Conservation (phyloP, 331 rosid genomes). For the Rhamnella rubrinervis region DNA sequence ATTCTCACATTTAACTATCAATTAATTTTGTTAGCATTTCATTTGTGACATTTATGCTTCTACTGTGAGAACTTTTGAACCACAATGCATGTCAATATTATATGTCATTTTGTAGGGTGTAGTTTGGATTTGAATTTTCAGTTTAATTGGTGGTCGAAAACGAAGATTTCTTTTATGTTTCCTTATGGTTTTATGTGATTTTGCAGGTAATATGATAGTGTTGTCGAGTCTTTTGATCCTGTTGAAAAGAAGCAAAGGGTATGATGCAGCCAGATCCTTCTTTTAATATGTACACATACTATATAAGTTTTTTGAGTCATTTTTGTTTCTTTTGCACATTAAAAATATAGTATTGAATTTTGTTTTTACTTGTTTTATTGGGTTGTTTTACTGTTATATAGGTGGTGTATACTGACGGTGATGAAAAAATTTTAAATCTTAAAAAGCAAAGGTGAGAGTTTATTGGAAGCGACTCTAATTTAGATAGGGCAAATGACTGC, state of each 20-base stretch:
- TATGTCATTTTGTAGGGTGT: not conserved
- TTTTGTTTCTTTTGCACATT: not conserved
- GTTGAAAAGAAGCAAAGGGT: conserved; percentile 75
- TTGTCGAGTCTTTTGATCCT: conserved; percentile 59
- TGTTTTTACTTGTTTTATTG: not conserved
- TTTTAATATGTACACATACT: not conserved
- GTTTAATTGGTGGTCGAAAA: not conserved
- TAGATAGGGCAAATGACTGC: conserved; percentile 54
- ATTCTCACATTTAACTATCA: too few species aligned
- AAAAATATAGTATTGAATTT: not conserved
- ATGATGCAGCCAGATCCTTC: conserved; percentile 31
- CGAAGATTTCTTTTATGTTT: conserved; percentile 11
- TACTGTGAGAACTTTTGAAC: too few species aligned
- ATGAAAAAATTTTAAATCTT: conserved; percentile 61
- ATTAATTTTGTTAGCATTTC: too few species aligned
- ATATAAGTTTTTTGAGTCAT: not conserved
- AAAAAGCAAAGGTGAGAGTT: conserved; percentile 52
- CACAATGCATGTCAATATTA: too few species aligned
- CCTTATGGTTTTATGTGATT: conserved; percentile 10
- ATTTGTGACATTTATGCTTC: too few species aligned
- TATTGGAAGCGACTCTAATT: conserved; percentile 37
- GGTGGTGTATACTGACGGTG: conserved; percentile 85
- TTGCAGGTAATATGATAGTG: conserved; percentile 82
- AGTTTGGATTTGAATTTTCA: not conserved
- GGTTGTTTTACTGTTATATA: conserved; percentile 23